Base-by-base conservation (phyloP, 2,329 filamentous ascomycete genomes). In the Drechslera avenae region DNA sequence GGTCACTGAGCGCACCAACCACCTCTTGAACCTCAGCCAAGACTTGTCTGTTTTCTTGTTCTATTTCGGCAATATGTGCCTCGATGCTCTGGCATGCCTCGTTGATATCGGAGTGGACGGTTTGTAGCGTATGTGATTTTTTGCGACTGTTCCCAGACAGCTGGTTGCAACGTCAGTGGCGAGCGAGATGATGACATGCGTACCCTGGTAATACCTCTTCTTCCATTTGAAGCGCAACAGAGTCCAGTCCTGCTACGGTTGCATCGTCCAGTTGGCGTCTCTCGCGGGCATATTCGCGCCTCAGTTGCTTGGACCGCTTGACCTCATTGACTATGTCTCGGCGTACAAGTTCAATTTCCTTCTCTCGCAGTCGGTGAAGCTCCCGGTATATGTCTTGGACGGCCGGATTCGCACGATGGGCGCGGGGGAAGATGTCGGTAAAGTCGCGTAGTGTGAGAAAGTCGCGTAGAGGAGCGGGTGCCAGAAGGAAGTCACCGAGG, bases 361-460 rank as follows among this genome's bases (percentile, higher is more conserved):
- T 80, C 54, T 86, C 85, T 46, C 91, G 85, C 68, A 91, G 83
- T 52, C 86, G 81, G 64, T 94, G 89, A 2, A 96, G 80, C 69
- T 94, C 89, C 39, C 88, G 85, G 69, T 95, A 96, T 4, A 96
- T 79, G 0, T 81, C 78, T 49, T 85, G 83, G 39, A 93, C 81
- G 48, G 87, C 85, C 0, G 88, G 83, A 39, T 86, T 87, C 18
- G 81, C 77, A 52, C 86, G 87, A 41, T 86, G 79, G 32, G 83
- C 74, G 42, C 81, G 83, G 9, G 91, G 90, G 66, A 96, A 94
- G 34, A 93, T 81, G 21, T 86, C 81, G 35, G 84, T 85, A 77
- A 96, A 96, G 59, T 90, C 83, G 50, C 86, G 80, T 39, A 91
- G 81, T 6, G 90, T 86, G 60, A 91, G 78, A 66, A 91, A 83